Evolutionary conservation across 108 stramenopile genomes (phyloP).

Genomic region (Nitzschia sp.): DNA sequence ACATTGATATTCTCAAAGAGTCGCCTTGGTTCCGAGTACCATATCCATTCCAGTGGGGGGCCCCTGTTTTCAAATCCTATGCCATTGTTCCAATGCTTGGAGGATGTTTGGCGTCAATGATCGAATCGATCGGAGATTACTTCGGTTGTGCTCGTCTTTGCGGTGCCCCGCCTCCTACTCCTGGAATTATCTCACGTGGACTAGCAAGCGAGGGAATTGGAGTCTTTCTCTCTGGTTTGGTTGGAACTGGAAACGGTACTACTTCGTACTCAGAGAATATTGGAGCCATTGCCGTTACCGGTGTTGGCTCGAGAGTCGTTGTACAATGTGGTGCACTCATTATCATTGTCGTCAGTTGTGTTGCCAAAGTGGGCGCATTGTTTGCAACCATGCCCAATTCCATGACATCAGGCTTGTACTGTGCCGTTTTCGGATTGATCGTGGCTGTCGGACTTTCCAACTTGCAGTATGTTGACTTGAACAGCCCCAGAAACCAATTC

Average conservation of each 20-base stretch:
- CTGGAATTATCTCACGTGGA: constrained; percentile 39
- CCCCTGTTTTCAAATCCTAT: constrained; percentile 25
- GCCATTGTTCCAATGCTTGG: constrained; percentile 42
- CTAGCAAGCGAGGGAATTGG: constrained; percentile 38
- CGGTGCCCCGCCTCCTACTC: constrained; percentile 42
- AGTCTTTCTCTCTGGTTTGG: constrained; percentile 29
- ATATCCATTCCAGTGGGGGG: constrained; percentile 35
- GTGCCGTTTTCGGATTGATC: constrained; percentile 33
- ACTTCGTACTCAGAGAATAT: constrained; percentile 41
- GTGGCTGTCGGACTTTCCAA: constrained; percentile 43
- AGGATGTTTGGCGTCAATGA: constrained; percentile 30
- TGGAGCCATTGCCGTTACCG: constrained; percentile 39
- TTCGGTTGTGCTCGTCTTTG: constrained; percentile 30
- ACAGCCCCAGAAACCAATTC: constrained; percentile 36
- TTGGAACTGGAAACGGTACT: constrained; percentile 34
- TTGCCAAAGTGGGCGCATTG: constrained; percentile 30
- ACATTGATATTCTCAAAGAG: constrained; percentile 12
- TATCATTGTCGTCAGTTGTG: constrained; percentile 32
- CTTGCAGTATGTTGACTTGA: constrained; percentile 39
- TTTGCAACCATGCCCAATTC: constrained; percentile 37
- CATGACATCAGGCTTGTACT: constrained; percentile 33
- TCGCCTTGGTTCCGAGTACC: constrained; percentile 36
- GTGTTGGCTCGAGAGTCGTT: constrained; percentile 37
- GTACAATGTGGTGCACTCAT: constrained; percentile 35
- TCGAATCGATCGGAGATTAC: constrained; percentile 41